These are phyloP conservation scores for Yarrowia osloensis DNA, from an alignment of 805 yeast genomes.

Conservation along the genomic window DNA sequence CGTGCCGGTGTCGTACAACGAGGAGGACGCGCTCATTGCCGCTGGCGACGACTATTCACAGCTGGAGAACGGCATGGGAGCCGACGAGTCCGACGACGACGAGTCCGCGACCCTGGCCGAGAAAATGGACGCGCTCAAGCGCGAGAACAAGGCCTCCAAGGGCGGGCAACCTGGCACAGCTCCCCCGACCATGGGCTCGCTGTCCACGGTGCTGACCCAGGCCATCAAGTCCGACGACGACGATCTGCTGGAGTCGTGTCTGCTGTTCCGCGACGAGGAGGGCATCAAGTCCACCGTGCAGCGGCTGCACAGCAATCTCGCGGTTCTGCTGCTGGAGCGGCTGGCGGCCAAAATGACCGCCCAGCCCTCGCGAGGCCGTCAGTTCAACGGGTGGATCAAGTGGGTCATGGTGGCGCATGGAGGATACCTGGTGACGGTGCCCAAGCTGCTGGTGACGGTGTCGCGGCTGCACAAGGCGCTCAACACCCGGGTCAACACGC, in stretches of 20 bases:
- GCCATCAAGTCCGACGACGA: slow-evolving; percentile 87
- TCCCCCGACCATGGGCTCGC: slow-evolving; percentile 23
- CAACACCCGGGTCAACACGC: slow-evolving; percentile 53
- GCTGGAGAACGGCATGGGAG: slow-evolving; percentile 37
- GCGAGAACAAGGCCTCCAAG: slow-evolving; percentile 33
- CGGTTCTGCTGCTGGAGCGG: slow-evolving; percentile 50
- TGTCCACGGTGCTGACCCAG: slow-evolving; percentile 78
- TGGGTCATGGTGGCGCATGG: slow-evolving; percentile 76
- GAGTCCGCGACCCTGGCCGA: slow-evolving; percentile 49
- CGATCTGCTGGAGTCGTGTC: slow-evolving; percentile 79
- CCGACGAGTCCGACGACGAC: slow-evolving; percentile 44
- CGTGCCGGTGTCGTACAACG: slow-evolving; percentile 39
- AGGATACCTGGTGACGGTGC: slow-evolving; percentile 56
- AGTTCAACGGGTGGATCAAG: slow-evolving; percentile 68
- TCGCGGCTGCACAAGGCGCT: slow-evolving; percentile 61
- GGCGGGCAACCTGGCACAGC: slow-evolving; percentile 36
- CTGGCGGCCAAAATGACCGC: slow-evolving; percentile 54
- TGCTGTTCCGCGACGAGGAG: slow-evolving; percentile 54
- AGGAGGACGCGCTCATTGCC: slow-evolving; percentile 41
- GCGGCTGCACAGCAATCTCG: slow-evolving; percentile 51
- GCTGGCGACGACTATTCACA: slow-evolving; percentile 43
- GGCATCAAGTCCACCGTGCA: slow-evolving; percentile 58
- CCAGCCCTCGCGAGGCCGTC: slow-evolving; percentile 55
- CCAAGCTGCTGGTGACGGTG: slow-evolving; percentile 56
- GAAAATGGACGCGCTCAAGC: slow-evolving; percentile 44